phyloP scores from a whole-genome alignment of 345 rosid species.

The Rhizophora apiculata region DNA sequence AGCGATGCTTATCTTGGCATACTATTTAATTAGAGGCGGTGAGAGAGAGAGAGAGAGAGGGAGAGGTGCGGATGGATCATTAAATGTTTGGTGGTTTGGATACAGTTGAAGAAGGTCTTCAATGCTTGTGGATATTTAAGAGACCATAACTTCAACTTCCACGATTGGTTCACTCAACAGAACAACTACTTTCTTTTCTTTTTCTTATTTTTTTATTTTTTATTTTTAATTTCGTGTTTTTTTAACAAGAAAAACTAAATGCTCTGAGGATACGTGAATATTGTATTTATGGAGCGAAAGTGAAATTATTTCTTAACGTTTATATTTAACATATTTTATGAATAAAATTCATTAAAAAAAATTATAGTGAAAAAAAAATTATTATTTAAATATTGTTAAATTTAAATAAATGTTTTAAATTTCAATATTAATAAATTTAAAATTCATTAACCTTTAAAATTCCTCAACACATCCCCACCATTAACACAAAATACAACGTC shows the following conservation, averaged over 20 bases:
- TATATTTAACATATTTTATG: too few relatives aligned
- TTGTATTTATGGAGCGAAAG: too few relatives aligned
- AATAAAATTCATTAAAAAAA: too few relatives aligned
- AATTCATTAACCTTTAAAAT: constrained; percentile 34
- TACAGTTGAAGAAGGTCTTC: constrained; percentile 49
- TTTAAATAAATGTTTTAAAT: too few relatives aligned
- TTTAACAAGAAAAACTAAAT: background rate
- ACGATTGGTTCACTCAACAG: constrained; percentile 37
- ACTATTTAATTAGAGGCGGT: constrained; percentile 35
- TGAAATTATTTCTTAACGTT: too few relatives aligned
- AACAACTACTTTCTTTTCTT: too few relatives aligned
- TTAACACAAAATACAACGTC: constrained; percentile 14
- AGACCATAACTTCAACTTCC: constrained; percentile 51
- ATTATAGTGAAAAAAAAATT: too few relatives aligned
- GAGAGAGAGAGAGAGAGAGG: constrained; percentile 19
- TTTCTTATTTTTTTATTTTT: too few relatives aligned
- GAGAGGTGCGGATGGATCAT: constrained; percentile 21
- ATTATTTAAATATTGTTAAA: too few relatives aligned
- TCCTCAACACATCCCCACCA: constrained; percentile 27
- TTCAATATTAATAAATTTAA: too few relatives aligned
- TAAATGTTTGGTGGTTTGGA: constrained; percentile 41
- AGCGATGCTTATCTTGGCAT: background rate
- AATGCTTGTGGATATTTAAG: constrained; percentile 33
- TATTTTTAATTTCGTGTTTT: too few relatives aligned
- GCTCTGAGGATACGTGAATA: too few relatives aligned